A percentile compares a stretch with the other conserved stretches of the same genome.
Conservation (phyloP, 495 filamentous ascomycete species). For the Cercophora newfieldiana region DNA sequence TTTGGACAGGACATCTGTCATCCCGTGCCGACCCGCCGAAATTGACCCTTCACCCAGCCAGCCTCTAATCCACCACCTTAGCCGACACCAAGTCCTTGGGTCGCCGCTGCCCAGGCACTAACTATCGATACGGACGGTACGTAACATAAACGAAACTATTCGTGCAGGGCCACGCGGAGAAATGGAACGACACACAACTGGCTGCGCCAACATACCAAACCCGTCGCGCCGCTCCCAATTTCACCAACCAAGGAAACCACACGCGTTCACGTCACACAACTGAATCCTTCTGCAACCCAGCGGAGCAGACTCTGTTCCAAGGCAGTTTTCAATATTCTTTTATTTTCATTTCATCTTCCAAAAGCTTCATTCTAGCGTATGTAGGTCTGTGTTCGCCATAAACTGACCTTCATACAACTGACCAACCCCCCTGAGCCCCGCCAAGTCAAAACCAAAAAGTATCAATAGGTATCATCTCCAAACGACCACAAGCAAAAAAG, state of each 20-base stretch:
- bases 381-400: not conserved
- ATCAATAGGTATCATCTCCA: not conserved
- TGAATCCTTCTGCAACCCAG: not conserved
- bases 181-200: not conserved
- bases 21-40: too few relatives aligned
- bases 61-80: not conserved
- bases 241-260: not conserved
- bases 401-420: not conserved
- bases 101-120: not conserved
- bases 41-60: not conserved
- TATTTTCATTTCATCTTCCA: not conserved
- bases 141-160: not conserved
- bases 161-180: too few relatives aligned
- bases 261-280: not conserved
- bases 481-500: not conserved
- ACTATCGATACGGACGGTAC: not conserved
- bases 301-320: not conserved
- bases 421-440: not conserved
- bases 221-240: not conserved
- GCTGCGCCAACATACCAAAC: not conserved
- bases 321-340: not conserved
- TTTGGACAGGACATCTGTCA: too few relatives aligned
- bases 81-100: constrained; percentile 4
- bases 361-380: not conserved
- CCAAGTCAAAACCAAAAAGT: not conserved